phyloP scores from a whole-genome alignment of 2,329 filamentous ascomycete genomes.

The Aspergillus proliferans region DNA sequence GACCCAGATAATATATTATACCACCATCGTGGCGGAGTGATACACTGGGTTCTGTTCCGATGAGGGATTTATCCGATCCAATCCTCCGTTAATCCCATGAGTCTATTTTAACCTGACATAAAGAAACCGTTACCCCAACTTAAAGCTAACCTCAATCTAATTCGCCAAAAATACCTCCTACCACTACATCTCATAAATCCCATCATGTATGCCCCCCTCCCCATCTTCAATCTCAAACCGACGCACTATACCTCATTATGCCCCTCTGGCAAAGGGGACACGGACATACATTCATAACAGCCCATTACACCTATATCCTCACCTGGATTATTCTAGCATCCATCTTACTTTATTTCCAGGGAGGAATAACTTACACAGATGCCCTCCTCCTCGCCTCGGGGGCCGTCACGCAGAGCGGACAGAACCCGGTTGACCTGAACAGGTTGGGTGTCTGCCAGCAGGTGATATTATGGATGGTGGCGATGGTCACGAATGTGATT shows the following conservation, averaged over 20 bases:
- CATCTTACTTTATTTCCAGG: constrained; percentile 60
- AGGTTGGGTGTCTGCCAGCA: constrained; percentile 63
- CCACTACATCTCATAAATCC: too few species aligned
- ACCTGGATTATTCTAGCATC: constrained; percentile 65
- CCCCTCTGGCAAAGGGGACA: background rate
- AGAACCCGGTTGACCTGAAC: constrained; percentile 69
- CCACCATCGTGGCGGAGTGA: too few species aligned
- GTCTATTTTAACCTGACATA: too few species aligned
- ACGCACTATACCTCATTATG: background rate
- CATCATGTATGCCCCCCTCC: too few species aligned
- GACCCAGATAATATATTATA: too few species aligned
- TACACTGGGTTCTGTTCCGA: too few species aligned
- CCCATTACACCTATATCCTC: constrained; percentile 66
- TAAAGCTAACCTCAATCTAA: too few species aligned
- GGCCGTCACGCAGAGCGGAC: constrained; percentile 77
- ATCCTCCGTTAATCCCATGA: too few species aligned
- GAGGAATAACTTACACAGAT: constrained; percentile 68
- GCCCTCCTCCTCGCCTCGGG: constrained; percentile 78
- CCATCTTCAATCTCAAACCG: too few species aligned
- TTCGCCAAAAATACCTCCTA: too few species aligned
- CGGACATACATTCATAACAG: background rate
- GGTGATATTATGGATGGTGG: constrained; percentile 60
- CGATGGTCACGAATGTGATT: constrained; percentile 73
- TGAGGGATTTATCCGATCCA: too few species aligned
- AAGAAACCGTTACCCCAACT: too few species aligned